phyloP scores from a whole-genome alignment of 225 moss, liverwort and hornwort species.

The Sphagnum tenellum region DNA sequence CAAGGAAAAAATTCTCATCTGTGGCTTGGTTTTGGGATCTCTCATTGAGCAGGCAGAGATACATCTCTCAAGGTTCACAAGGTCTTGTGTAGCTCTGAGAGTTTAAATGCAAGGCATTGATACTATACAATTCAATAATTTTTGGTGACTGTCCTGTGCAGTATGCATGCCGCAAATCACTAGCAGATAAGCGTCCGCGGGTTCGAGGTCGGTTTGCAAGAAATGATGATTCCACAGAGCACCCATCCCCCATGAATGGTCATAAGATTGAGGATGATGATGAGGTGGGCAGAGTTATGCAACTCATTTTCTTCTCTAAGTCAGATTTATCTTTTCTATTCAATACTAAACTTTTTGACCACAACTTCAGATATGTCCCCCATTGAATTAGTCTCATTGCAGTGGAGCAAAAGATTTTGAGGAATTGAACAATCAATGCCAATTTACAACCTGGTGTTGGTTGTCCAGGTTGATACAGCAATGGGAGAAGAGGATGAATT shows the following conservation, averaged over 20 bases:
- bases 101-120: too few species aligned
- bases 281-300: slow-evolving; percentile 20
- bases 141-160: slow-evolving; percentile 18
- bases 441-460: not conserved
- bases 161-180: slow-evolving; percentile 96
- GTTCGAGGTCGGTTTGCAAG: slow-evolving; percentile 95
- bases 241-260: slow-evolving; percentile 32
- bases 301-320: too few species aligned
- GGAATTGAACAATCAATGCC: not conserved
- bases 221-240: slow-evolving; percentile 68
- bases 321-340: too few species aligned
- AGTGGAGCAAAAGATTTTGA: not conserved
- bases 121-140: not conserved
- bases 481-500: slow-evolving; percentile 60
- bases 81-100: too few species aligned
- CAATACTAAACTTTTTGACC: too few species aligned
- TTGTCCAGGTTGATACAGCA: slow-evolving; percentile 44
- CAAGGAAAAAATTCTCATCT: too few species aligned
- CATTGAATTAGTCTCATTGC: not conserved
- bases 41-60: too few species aligned
- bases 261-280: slow-evolving; percentile 82
- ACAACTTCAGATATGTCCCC: too few species aligned
- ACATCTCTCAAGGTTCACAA: not conserved
- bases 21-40: too few species aligned
- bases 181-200: slow-evolving; percentile 94